Evolutionary conservation across 352 stramenopile genomes (phyloP), one percentile per base, ranked within the genome.

Genomic region (Hyphochytrium catenoides): DNA sequence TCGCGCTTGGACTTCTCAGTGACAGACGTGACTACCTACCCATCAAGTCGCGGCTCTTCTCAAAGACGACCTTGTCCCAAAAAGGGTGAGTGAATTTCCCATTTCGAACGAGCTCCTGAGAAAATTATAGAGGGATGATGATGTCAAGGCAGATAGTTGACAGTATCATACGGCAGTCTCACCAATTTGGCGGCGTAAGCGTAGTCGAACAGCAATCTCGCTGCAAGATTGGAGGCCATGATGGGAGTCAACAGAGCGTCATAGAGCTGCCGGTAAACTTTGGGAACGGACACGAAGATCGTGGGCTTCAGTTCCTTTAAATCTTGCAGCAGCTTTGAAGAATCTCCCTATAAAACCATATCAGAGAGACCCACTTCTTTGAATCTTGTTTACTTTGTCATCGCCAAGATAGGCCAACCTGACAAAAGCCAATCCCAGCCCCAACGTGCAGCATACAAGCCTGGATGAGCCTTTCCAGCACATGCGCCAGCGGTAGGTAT

Each of bases 401-500:
- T 44, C 22, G 30, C 25, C 3, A 46, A 12, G 8, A 14, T 38
- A 3, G 31, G 20, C 11, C 14, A 34, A 30, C 11, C 26, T 59
- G 49, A 34, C 56, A 83, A 50, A 87, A 88, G 12, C 58, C 70
- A 30, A 95, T 61, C 4, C 64, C 60, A 11, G 57, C 66, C 8
- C 87, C 73, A 8, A 28, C 31, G 3, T 48, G 38, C 6, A 79
- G 54, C 19, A 75, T 40, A 33, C 58, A 45, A 14, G 43, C 44
- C 15, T 63, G 34, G 14, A 94, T 64, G 5, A 73, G 59, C 8
- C 86, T 63, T 57, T 98, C 89, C 45, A 95, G 95, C 33, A 96
- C 87, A 54, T 98, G 89, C 1, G 87, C 67, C 29, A 98, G 49
- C 8, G 87, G 89, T 40, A 98, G 57, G 53, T 96, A 98, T 20